Base-by-base conservation (phyloP, 108 stramenopile genomes). In the Ochromonas danica region DNA sequence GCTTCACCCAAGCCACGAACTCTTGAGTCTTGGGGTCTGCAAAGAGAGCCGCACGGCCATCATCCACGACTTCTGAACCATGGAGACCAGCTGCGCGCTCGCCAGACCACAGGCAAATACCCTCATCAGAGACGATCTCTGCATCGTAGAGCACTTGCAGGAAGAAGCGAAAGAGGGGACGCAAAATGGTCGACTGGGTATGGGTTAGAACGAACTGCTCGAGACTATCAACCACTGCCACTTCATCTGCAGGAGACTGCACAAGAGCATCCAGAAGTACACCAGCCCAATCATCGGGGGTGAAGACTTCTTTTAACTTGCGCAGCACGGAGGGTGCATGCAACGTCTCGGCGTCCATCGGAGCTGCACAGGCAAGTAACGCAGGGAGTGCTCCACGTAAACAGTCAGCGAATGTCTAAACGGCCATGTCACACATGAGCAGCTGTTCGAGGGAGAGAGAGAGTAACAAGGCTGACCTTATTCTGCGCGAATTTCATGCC, bases 401-500 rank as follows among this genome's bases (percentile, higher is more conserved):
- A 51, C 45, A 51, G 22, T 51, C 45, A 51, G 45, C 45, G 22
- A 51, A 51, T 6, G 14, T 51, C 45, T 51, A 51, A 51, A 51
- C 6, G 6, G 22, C 45, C 22, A 51, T 51, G 22, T 51, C 25
- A 22, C 17, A 67, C 3, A 6, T 28, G 3, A 28, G 6, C 35
- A 28, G 63, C 35, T 25, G 25, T 67, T 14, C 17, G 25, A 67
- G 6, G 63, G 35, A 36, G 33, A 36, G 25, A 67, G 3, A 36
- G 17, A 6, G 25, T 25, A 67, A 36, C 31, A 36, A 67, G 3
- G 63, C 6, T 35, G 31, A 28, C 35, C 72, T 75, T 75, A 36
- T 75, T 75, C 10, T 75, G 72, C 10, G 72, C 3, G 25, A 75
- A 75, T 33, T 75, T 75, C n/a, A 75, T 35, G 10, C 72, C 72